Base-by-base conservation (phyloP, 352 stramenopile genomes). In the Pythium brassicae region DNA sequence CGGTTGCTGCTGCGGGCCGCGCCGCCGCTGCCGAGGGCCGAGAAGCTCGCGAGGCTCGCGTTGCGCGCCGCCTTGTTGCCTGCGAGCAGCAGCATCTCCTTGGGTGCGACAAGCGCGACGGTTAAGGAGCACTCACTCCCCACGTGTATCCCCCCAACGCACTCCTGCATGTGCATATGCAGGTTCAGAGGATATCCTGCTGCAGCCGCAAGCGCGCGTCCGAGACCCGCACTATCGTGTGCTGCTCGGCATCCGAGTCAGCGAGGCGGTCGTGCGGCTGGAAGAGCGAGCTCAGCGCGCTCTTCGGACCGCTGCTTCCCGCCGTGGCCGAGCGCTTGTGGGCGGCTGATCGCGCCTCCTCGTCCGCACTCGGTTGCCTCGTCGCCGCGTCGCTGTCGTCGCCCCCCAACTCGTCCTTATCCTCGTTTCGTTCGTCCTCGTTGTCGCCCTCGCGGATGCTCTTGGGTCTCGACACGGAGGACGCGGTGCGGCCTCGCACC, bases 81-180 rank as follows among this genome's bases (percentile, higher is more conserved):
- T 42, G 78, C 80, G 6, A 89, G 57, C 59, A 84, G 60, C 44
- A 91, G 60, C 76, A 89, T 86, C 55, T 88, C 78, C 51, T 86
- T 89, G 17, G 72, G 63, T 70, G 27, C 35, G n/a, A n/a, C n/a
- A n/a, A n/a, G n/a, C n/a, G 7, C 17, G 3, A 8, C 39, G 35
- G 20, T 27, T 17, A 63, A 66, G 55, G 60, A 59, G 8, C 34
- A 29, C n/a, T 40, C 23, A 43, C 22, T 9, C 20, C 4, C 15
- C 2, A 47, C 23, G 12, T 44, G 14, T 10, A 45, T 34, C 8
- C 26, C 17, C 4, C 10, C 7, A 39, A 4, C 32, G 32, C 37
- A 56, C 22, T 40, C 39, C 12, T 20, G 6, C 40, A 11, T 5
- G 22, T n/a, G 12, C 47, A 43, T 43, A 12, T 15, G 19, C 5